Evolutionary conservation across 1,284 basidiomycete genomes (phyloP), one percentile per base, ranked within the genome.

Genomic region (Sanghuangporus baumii): DNA sequence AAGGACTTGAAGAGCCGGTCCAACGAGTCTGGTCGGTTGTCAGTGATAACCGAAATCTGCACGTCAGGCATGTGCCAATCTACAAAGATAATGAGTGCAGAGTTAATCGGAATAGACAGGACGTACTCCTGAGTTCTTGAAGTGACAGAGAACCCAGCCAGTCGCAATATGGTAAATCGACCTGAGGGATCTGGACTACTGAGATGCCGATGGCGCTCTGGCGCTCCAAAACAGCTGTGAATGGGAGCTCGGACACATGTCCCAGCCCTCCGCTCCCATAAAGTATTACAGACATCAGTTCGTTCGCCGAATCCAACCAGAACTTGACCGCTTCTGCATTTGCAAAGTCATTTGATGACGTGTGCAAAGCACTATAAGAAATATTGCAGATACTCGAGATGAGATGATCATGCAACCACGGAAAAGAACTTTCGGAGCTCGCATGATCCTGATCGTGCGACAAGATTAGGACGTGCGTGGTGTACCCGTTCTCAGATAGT

Each of bases 1-100:
- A 93, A 74, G 0, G 91, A 93, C 6, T 70, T 66, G 8, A 94
- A 71, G 1, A 94, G 77, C 6, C 92, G 85, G 12, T 68, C 67
- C 1, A 94, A 80, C 0, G 92, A 93, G n/a, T 73, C 71, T 6
- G 91, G 86, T 55, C 92, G 80, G 69, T 89, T 79, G 65, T 91
- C 86, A 0, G 91, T 93, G 59, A 93, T 88, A 47, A 94, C 79
- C 50, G 81, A 83, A 47, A 93, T 73, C 40, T 89, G 87, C 31
- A 93, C 74, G 40, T 74, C 76, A 2, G 90, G 89, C 1, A 74
- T 70, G 68, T 91, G 79, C 89, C 90, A 94, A 70, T 85, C 91
- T 94, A 69, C n/a, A 51, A 47, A 63, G 20, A 23, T 47, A 57
- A 36, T 61, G 55, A 56, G 40, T 64, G 5, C n/a, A 38, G 6